phyloP scores from a whole-genome alignment of 2,329 filamentous ascomycete genomes.

The Colletotrichum ledebouriae region DNA sequence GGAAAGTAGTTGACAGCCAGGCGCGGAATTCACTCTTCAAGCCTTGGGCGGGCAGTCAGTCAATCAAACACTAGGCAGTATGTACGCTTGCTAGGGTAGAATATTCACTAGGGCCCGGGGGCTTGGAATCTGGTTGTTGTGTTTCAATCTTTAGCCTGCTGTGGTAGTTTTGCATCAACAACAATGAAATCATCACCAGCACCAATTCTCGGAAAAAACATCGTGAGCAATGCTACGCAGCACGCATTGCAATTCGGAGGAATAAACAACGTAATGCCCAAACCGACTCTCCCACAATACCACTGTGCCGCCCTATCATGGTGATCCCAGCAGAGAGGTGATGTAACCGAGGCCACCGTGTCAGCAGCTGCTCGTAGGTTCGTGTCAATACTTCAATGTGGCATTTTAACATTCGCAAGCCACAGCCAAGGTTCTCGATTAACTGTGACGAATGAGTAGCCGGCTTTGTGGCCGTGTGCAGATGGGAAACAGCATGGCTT shows the following conservation, averaged over 20 bases:
- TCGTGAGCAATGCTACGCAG: background rate
- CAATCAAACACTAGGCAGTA: conserved; percentile 28
- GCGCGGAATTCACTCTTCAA: conserved; percentile 13
- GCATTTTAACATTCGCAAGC: conserved; percentile 29
- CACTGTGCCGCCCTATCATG: background rate
- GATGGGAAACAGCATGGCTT: background rate
- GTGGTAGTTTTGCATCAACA: conserved; percentile 30
- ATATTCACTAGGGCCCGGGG: conserved; percentile 28
- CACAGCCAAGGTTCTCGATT: conserved; percentile 12
- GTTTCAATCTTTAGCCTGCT: conserved; percentile 39
- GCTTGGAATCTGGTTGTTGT: conserved; percentile 36
- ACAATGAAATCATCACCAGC: conserved; percentile 12
- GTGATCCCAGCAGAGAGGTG: conserved; percentile 16
- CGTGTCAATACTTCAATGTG: conserved; percentile 12
- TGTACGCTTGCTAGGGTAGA: conserved; percentile 40
- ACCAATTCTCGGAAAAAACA: background rate
- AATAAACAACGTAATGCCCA: conserved; percentile 16
- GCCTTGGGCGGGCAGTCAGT: conserved; percentile 17
- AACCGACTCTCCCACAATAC: conserved; percentile 4
- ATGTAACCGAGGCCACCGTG: conserved; percentile 39
- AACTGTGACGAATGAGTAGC: background rate
- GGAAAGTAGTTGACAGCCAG: background rate
- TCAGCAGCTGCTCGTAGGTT: conserved; percentile 23
- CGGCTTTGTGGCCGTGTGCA: background rate
- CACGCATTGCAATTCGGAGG: no score